These are phyloP conservation scores for Dioscorea alata DNA, from an alignment of 106 monocot genomes.

Conservation along the genomic window DNA sequence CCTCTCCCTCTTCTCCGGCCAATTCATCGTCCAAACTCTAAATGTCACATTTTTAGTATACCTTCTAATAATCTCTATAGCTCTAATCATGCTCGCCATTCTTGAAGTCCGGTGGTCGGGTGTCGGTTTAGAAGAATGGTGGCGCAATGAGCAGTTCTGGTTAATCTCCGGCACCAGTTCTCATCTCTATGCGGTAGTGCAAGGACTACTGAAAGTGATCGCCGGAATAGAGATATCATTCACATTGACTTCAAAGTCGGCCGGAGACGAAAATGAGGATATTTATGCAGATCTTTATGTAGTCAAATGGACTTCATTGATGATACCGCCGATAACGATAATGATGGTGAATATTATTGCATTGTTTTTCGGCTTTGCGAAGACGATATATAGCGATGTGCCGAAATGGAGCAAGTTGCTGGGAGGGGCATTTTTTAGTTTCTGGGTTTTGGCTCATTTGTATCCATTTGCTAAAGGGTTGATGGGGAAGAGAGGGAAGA, in stretches of 20 bases:
- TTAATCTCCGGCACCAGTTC: conserved; percentile 88
- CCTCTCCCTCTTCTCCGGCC: conserved; percentile 81
- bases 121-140: conserved; percentile 64
- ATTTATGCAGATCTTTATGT: conserved; percentile 68
- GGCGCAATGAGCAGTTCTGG: conserved; percentile 81
- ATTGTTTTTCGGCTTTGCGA: conserved; percentile 54
- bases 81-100: conserved; percentile 57
- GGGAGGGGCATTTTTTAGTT: conserved; percentile 80
- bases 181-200: conserved; percentile 73
- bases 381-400: conserved; percentile 63
- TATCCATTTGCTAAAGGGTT: conserved; percentile 76
- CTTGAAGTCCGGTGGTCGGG: conserved; percentile 90
- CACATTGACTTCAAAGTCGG: conserved; percentile 74
- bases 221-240: conserved; percentile 91
- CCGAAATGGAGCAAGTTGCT: conserved; percentile 72
- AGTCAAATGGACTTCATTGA: conserved; percentile 78
- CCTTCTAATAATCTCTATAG: conserved; percentile 72
- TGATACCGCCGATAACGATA: conserved; percentile 84
- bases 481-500: conserved; percentile 79
- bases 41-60: conserved; percentile 67
- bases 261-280: conserved; percentile 60
- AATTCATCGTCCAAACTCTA: conserved; percentile 73
- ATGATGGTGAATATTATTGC: conserved; percentile 93
- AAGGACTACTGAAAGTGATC: conserved; percentile 71
- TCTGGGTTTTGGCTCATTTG: conserved; percentile 77